These are phyloP conservation scores for Aspergillus sparsus DNA, from an alignment of 495 filamentous ascomycete species.

Conservation along the genomic window DNA sequence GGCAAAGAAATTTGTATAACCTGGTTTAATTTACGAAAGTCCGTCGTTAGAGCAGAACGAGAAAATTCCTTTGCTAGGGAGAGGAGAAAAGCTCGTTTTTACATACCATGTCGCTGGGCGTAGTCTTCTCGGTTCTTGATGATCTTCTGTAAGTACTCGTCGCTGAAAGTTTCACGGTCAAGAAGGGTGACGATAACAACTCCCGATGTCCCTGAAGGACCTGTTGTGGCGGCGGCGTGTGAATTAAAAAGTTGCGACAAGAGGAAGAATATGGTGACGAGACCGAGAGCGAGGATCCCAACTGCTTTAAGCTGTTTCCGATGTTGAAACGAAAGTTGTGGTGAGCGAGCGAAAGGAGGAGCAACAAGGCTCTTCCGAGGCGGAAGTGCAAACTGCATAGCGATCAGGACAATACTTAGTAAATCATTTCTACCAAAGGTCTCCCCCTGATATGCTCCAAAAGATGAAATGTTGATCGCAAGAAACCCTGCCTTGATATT, in stretches of 20 bases:
- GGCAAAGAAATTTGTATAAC: slow-evolving; percentile 84
- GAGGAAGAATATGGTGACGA: slow-evolving; percentile 64
- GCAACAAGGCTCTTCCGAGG: slow-evolving; percentile 77
- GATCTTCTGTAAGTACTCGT: slow-evolving; percentile 67
- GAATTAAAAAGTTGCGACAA: slow-evolving; percentile 52
- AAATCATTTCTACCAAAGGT: not conserved
- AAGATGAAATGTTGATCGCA: not conserved
- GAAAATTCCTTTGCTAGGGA: not conserved
- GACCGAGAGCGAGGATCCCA: slow-evolving; percentile 55
- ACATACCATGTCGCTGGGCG: slow-evolving; percentile 82
- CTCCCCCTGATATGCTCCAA: not conserved
- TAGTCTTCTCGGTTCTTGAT: slow-evolving; percentile 83
- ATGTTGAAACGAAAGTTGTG: slow-evolving; percentile 62
- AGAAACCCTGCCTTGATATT: not conserved
- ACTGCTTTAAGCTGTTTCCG: slow-evolving; percentile 66
- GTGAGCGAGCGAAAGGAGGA: slow-evolving; percentile 60
- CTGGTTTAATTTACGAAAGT: slow-evolving; percentile 28
- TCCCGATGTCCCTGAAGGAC: slow-evolving; percentile 69
- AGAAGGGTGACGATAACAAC: slow-evolving; percentile 88
- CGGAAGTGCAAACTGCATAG: slow-evolving; percentile 91
- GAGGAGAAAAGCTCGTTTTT: not conserved
- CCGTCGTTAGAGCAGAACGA: not conserved
- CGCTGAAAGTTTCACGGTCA: slow-evolving; percentile 60
- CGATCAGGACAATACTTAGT: slow-evolving; percentile 12
- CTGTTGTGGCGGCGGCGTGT: slow-evolving; percentile 32